Evolutionary conservation across 1,284 basidiomycete species (phyloP).

Genomic region (Apiotrichum porosum): DNA sequence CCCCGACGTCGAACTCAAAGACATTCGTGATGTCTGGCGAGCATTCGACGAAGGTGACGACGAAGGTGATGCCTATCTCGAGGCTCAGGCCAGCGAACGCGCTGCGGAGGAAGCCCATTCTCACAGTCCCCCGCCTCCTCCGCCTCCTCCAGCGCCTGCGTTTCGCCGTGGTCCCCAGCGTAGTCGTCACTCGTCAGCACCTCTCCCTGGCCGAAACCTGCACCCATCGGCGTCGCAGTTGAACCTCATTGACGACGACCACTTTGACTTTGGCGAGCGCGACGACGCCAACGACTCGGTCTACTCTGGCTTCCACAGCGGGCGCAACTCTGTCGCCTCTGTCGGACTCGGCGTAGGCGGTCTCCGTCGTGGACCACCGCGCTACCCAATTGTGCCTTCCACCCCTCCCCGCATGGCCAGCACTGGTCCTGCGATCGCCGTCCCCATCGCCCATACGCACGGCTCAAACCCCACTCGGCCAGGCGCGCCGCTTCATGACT

Average conservation of each 20-base stretch:
- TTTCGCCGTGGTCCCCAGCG: background rate
- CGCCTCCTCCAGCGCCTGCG: background rate
- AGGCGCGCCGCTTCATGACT: background rate
- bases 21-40: constrained; percentile 87
- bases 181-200: background rate
- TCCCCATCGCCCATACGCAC: no score
- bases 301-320: constrained; percentile 23
- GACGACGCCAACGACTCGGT: constrained; percentile 10
- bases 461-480: no score
- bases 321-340: constrained; percentile 20
- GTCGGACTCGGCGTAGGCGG: constrained; percentile 25
- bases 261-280: constrained; percentile 6
- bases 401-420: constrained; percentile 1
- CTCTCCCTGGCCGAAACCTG: background rate
- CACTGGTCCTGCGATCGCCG: background rate
- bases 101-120: background rate
- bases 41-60: constrained; percentile 81
- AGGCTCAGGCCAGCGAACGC: constrained; percentile 1
- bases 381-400: background rate
- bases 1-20: constrained; percentile 84
- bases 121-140: background rate
- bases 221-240: background rate
- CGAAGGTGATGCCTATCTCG: constrained; percentile 51
- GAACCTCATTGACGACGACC: background rate
- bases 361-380: background rate